Evolutionary conservation across 2,329 filamentous ascomycete genomes (phyloP), one percentile per base, ranked within the genome.

Genomic region (Penicillium sp.): DNA sequence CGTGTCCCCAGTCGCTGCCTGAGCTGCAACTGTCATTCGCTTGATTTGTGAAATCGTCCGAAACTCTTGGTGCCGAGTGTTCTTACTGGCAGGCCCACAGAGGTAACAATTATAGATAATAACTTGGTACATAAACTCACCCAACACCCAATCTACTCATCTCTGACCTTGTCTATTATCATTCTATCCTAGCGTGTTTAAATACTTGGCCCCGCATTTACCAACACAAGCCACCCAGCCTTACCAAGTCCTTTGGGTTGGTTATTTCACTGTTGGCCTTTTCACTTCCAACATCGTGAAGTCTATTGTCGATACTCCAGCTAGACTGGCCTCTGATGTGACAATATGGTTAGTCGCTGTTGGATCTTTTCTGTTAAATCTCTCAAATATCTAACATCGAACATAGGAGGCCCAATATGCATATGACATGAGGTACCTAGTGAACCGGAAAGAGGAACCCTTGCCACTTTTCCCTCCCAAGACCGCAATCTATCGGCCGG

Each of bases 91-190:
- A n/a, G n/a, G n/a, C n/a, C n/a, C n/a, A n/a, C n/a, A n/a, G n/a
- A n/a, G 27, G 38, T 48, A 36, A 38, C 15, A 35, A 39, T 36
- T 21, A 45, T 15, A 44, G 48, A 35, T 33, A 25, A 49, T 38
- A 48, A 53, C 35, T 49, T 35, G 39, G 54, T 60, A 60, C 58
- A 60, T 60, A 60, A 60, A 60, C 43, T 51, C 44, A 29, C 25
- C 44, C 44, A 29, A 31, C 19, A 39, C 55, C 55, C 55, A 31
- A 53, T 15, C n/a, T 58, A 49, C 50, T 47, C 44, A 27, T 53
- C 29, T 58, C 27, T 41, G 35, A 45, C 21, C n/a, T 43, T 39
- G 27, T 58, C 53, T 15, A 42, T 44, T 50, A 43, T 43, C 9
- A 45, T 29, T 2, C 19, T 13, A 29, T 19, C 1, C 25, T 29